phyloP scores from a whole-genome alignment of 768 basidiomycete species.

The Phanerochaete sordida region DNA sequence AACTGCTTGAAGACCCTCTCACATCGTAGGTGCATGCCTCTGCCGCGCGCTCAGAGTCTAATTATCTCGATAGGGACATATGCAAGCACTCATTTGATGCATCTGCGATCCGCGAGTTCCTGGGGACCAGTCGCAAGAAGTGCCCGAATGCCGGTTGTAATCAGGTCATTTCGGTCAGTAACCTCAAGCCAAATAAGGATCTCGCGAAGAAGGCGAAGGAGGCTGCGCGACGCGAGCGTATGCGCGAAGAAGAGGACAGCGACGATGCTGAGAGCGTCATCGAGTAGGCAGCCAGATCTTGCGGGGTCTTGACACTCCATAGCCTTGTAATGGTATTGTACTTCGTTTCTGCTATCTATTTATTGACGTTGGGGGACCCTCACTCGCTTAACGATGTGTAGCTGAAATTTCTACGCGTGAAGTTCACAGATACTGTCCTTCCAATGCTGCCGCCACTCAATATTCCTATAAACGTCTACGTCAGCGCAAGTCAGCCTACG shows the following conservation, averaged over 20 bases:
- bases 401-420: too few relatives aligned
- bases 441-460: neutral
- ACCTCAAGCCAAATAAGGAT: conserved; percentile 52
- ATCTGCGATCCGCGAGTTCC: conserved; percentile 63
- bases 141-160: conserved; percentile 78
- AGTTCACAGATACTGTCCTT: neutral
- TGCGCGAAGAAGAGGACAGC: conserved; percentile 34
- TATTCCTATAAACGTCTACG: too few relatives aligned
- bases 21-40: conserved; percentile 63
- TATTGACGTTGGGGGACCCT: too few relatives aligned
- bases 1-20: conserved; percentile 63
- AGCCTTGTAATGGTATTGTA: conserved; percentile 1
- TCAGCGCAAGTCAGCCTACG: too few relatives aligned
- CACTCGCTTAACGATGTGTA: too few relatives aligned
- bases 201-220: conserved; percentile 63
- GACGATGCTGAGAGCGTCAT: conserved; percentile 50
- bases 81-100: conserved; percentile 86
- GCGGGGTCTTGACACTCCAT: neutral
- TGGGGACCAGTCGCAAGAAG: conserved; percentile 35
- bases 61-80: conserved; percentile 38
- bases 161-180: conserved; percentile 46
- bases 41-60: neutral
- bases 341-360: neutral
- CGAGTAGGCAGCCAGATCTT: conserved; percentile 33
- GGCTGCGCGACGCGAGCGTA: conserved; percentile 45